Base-by-base conservation (phyloP, 1,284 basidiomycete species). In the Exobasidium rhododendri region DNA sequence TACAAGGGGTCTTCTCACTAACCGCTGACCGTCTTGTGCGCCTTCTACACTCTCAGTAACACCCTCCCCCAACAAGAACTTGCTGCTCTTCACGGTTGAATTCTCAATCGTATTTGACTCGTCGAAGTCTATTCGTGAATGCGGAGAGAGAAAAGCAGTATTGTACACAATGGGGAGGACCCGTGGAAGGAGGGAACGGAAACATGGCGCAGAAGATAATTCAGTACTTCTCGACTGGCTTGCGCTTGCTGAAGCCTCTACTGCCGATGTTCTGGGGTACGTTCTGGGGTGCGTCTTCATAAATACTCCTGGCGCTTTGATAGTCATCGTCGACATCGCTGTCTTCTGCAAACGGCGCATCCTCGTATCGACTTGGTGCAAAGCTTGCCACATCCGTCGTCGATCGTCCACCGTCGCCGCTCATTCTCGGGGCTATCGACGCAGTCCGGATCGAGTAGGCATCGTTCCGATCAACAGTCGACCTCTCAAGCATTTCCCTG, bases 141-240 rank as follows among this genome's bases (percentile, higher is more conserved):
- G n/a, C n/a, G 10, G 24, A 45, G 44, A 10, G 24, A 45, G 17
- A 3, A 45, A 45, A 43, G 40, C 10, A 45, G 24, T 17, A 45
- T n/a, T 45, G 44, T 45, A 45, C 24, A 22, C 44, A n/a, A 45
- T 17, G 10, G 11, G n/a, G n/a, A 43, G n/a, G 40, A 43, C 11
- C 40, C 40, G 11, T 43, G 44, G 44, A n/a, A n/a, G n/a, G n/a
- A n/a, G n/a, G n/a, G n/a, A n/a, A n/a, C n/a, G n/a, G n/a, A n/a
- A n/a, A n/a, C n/a, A n/a, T n/a, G n/a, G n/a, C n/a, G n/a, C n/a
- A n/a, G n/a, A n/a, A n/a, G n/a, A n/a, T n/a, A n/a, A n/a, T 10
- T 45, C 10, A 50, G 28, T 50, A 50, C 4, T 28, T 28, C 26
- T 50, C 20, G 28, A 50, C 47, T 20, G 47, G 47, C 26, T 50